These are phyloP conservation scores for Paramecium bursaria DNA, from an alignment of 73 alveolate genomes.

Conservation along the genomic window DNA sequence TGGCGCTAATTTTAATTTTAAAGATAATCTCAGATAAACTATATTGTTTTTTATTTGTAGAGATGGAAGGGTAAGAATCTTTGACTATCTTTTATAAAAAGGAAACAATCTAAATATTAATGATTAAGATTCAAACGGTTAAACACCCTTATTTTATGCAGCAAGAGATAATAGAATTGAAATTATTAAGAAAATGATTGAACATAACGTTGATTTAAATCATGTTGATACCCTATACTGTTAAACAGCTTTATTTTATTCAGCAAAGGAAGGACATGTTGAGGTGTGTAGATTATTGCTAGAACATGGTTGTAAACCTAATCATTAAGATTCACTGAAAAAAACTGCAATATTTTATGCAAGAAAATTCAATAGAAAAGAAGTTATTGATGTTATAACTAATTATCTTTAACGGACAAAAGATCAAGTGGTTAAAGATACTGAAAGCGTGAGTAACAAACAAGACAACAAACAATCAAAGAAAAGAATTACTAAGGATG, in stretches of 20 bases:
- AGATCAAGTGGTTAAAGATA: slow-evolving; percentile 56
- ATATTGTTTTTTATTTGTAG: slow-evolving; percentile 61
- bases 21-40: slow-evolving; percentile 59
- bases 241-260: slow-evolving; percentile 90
- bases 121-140: slow-evolving; percentile 61
- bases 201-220: slow-evolving; percentile 80
- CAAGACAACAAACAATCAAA: slow-evolving; percentile 40
- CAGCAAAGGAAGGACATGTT: slow-evolving; percentile 92
- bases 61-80: slow-evolving; percentile 65
- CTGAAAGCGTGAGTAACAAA: slow-evolving; percentile 42
- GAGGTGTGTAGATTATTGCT: slow-evolving; percentile 79
- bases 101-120: slow-evolving; percentile 18
- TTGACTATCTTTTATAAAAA: slow-evolving; percentile 32
- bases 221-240: slow-evolving; percentile 84
- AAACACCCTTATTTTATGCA: slow-evolving; percentile 88
- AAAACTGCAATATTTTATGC: slow-evolving; percentile 85
- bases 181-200: slow-evolving; percentile 77
- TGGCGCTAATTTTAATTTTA: slow-evolving; percentile 64
- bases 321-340: slow-evolving; percentile 81
- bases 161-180: slow-evolving; percentile 83
- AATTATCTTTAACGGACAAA: slow-evolving; percentile 47
- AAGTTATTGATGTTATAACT: slow-evolving; percentile 74
- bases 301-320: slow-evolving; percentile 82
- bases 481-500: slow-evolving; percentile 21
- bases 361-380: slow-evolving; percentile 76